Percentiles rank a stretch among this genome's conserved stretches.
These are phyloP conservation scores for Celoporthe dispersa DNA, from an alignment of 2,329 filamentous ascomycete genomes.

Conservation along the genomic window DNA sequence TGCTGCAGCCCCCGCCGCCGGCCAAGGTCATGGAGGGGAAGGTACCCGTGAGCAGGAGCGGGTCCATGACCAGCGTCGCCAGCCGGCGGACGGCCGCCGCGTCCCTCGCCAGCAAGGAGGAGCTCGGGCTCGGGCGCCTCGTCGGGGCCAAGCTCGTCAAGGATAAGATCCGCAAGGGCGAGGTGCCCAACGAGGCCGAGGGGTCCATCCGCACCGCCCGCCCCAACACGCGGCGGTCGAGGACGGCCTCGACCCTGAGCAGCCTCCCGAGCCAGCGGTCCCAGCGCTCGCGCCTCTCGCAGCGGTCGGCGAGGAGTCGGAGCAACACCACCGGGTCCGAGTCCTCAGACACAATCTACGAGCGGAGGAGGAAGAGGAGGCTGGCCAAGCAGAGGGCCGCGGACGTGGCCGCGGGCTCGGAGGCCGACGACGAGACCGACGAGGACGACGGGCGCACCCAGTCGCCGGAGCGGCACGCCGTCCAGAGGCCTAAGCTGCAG, in stretches of 20 bases:
- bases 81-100: slow-evolving; percentile 47
- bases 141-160: slow-evolving; percentile 52
- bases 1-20: slow-evolving; percentile 89
- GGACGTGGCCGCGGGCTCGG: slow-evolving; percentile 29
- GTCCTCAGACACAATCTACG: slow-evolving; percentile 32
- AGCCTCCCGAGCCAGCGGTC: slow-evolving; percentile 36
- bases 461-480: slow-evolving; percentile 40
- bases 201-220: slow-evolving; percentile 31
- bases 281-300: slow-evolving; percentile 10
- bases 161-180: slow-evolving; percentile 51
- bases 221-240: slow-evolving; percentile 33
- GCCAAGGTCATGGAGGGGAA: slow-evolving; percentile 92
- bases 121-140: slow-evolving; percentile 47
- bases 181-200: slow-evolving; percentile 38
- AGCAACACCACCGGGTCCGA: slow-evolving; percentile 37
- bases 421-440: slow-evolving; percentile 37
- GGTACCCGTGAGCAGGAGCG: slow-evolving; percentile 67
- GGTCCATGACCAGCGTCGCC: slow-evolving; percentile 58
- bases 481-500: slow-evolving; percentile 49
- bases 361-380: slow-evolving; percentile 27
- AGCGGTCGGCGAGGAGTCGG: slow-evolving; percentile 30
- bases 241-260: slow-evolving; percentile 33
- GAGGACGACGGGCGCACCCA: slow-evolving; percentile 31
- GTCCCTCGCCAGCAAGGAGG: slow-evolving; percentile 40
- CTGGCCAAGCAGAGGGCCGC: slow-evolving; percentile 19